Evolutionary conservation across 768 basidiomycete species (phyloP).

Genomic region (Suillus bovinus): DNA sequence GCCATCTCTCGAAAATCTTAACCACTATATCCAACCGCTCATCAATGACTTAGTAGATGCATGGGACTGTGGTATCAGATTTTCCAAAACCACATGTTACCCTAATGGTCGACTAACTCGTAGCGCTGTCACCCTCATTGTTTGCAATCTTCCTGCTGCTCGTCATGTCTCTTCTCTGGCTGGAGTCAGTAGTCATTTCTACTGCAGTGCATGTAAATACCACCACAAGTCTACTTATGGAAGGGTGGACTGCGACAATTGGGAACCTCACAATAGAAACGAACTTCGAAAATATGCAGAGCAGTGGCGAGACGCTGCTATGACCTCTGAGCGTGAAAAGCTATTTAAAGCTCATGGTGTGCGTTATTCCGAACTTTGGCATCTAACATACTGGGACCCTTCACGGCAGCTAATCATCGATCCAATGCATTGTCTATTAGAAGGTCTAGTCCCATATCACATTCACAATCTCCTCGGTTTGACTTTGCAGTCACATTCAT

Average conservation of each 20-base stretch:
- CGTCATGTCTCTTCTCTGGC: constrained; percentile 29
- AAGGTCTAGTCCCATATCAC: too few species aligned
- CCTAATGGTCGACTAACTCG: constrained; percentile 13
- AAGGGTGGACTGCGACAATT: constrained; percentile 10
- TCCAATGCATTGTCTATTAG: constrained; percentile 17
- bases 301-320: constrained; percentile 13
- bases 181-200: constrained; percentile 17
- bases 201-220: constrained; percentile 33
- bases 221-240: constrained; percentile 9
- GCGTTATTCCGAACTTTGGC: constrained; percentile 17
- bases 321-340: constrained; percentile 1
- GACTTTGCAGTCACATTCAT: neutral
- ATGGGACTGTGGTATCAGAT: constrained; percentile 20
- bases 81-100: constrained; percentile 13
- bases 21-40: too few species aligned
- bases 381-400: constrained; percentile 25
- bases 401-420: constrained; percentile 14
- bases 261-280: constrained; percentile 13
- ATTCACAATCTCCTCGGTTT: constrained; percentile 2
- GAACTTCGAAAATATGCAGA: constrained; percentile 14
- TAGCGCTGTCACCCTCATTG: constrained; percentile 26
- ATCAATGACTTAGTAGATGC: constrained; percentile 14
- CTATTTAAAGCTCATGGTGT: constrained; percentile 15
- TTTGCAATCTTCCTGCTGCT: constrained; percentile 30
- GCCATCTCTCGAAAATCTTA: too few species aligned